Evolutionary conservation across 2,329 filamentous ascomycete genomes (phyloP).

Genomic region (Epichloe sp.): DNA sequence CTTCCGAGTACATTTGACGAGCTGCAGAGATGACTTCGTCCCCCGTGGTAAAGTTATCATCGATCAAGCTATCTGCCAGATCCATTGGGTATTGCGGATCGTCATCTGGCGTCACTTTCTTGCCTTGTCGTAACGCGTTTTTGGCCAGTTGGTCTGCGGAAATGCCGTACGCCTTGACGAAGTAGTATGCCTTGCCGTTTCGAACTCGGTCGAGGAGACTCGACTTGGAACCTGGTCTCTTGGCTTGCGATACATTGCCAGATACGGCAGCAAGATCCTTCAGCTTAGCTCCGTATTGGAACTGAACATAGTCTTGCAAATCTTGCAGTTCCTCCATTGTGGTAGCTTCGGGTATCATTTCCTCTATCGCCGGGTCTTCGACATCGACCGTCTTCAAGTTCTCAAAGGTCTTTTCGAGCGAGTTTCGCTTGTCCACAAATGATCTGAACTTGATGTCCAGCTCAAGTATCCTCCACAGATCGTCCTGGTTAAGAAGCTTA

Average conservation of each 20-base stretch:
- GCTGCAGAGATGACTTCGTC: constrained; percentile 65
- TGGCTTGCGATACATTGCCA: constrained; percentile 50
- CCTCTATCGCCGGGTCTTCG: constrained; percentile 62
- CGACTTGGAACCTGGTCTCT: constrained; percentile 72
- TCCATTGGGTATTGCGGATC: constrained; percentile 68
- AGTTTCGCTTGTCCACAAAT: constrained; percentile 80
- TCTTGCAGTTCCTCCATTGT: constrained; percentile 96
- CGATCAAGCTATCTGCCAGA: constrained; percentile 66
- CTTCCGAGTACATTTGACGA: constrained; percentile 80
- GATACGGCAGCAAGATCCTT: constrained; percentile 62
- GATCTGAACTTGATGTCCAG: constrained; percentile 91
- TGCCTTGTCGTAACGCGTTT: constrained; percentile 68
- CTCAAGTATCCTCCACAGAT: constrained; percentile 91
- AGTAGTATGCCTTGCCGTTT: constrained; percentile 61
- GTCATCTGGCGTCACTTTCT: constrained; percentile 76
- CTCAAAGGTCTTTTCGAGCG: constrained; percentile 66
- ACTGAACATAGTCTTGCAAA: constrained; percentile 90
- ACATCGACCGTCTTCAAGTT: constrained; percentile 54
- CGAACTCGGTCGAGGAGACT: constrained; percentile 75
- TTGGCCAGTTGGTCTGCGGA: constrained; percentile 77
- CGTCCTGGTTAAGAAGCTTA: constrained; percentile 81
- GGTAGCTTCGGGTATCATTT: constrained; percentile 65
- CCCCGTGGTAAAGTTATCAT: constrained; percentile 61
- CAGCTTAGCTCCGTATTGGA: constrained; percentile 74
- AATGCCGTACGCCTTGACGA: constrained; percentile 85